These are phyloP conservation scores for Cutaneotrichosporon spelunceum DNA, from an alignment of 1,284 basidiomycete species.

Conservation along the genomic window DNA sequence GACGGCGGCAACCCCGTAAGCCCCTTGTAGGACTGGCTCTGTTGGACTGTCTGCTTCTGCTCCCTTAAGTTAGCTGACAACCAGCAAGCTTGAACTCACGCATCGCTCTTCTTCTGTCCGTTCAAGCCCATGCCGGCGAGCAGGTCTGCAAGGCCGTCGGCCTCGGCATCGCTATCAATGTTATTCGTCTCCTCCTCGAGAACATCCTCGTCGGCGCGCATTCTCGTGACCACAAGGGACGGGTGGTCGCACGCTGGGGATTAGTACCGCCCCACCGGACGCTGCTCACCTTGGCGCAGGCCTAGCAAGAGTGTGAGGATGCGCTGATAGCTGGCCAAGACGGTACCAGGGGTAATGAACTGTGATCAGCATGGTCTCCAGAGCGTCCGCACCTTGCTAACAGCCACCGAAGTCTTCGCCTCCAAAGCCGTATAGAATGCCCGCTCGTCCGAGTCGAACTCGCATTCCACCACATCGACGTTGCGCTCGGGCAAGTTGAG, in stretches of 20 bases:
- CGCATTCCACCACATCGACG: constrained; percentile 69
- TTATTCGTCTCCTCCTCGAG: constrained; percentile 58
- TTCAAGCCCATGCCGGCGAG: constrained; percentile 67
- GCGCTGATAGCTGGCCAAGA: constrained; percentile 71
- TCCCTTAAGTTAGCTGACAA: constrained; percentile 21
- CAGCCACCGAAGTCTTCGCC: constrained; percentile 65
- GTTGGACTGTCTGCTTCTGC: constrained; percentile 36
- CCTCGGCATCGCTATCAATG: constrained; percentile 60
- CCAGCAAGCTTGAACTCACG: constrained; percentile 55
- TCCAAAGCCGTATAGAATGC: constrained; percentile 79
- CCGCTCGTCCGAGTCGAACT: constrained; percentile 69
- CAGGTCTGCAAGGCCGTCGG: constrained; percentile 71
- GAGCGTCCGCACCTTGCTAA: constrained; percentile 56
- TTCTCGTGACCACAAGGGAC: constrained; percentile 70
- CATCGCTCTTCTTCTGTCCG: constrained; percentile 62
- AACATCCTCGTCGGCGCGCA: constrained; percentile 67
- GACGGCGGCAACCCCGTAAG: constrained; percentile 56
- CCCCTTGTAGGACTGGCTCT: constrained; percentile 61
- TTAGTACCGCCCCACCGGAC: not conserved
- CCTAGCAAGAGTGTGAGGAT: constrained; percentile 78
- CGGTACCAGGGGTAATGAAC: constrained; percentile 59
- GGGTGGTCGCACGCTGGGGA: constrained; percentile 81
- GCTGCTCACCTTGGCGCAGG: constrained; percentile 72
- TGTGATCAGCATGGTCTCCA: not conserved
- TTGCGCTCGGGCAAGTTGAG: constrained; percentile 74